Percentiles rank a stretch among this genome's conserved stretches.
Conservation (phyloP, 2,329 filamentous ascomycete species). For the Emergomyces africanus region DNA sequence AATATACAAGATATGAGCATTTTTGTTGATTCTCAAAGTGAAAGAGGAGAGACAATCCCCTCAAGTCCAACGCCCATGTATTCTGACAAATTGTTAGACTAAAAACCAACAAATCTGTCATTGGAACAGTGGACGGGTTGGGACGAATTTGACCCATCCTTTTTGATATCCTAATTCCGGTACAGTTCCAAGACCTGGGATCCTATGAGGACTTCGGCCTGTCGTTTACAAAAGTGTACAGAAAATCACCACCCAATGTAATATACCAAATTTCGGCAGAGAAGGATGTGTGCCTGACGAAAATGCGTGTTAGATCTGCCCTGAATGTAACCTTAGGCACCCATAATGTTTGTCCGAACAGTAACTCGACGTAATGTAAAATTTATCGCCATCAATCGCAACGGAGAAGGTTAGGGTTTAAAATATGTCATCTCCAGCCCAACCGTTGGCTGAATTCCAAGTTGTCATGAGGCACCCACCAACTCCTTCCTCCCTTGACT, state of each 20-base stretch:
- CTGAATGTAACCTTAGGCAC: neutral
- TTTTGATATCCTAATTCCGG: neutral
- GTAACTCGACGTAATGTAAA: neutral
- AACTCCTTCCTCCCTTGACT: conserved; percentile 6
- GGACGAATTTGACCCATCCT: neutral
- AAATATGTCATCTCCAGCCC: neutral
- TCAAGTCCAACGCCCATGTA: neutral
- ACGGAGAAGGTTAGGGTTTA: neutral
- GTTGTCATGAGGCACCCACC: neutral
- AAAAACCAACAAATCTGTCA: neutral
- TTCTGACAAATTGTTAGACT: neutral
- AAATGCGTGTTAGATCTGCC: neutral
- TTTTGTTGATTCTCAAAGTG: neutral
- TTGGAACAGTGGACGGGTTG: neutral
- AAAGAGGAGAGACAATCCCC: neutral
- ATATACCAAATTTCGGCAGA: neutral
- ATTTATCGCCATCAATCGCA: neutral
- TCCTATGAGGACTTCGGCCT: neutral
- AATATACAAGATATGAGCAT: neutral
- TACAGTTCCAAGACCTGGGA: neutral
- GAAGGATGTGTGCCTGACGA: neutral
- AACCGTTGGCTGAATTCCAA: neutral
- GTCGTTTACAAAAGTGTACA: neutral
- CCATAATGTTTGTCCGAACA: neutral
- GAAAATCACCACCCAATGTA: neutral